Evolutionary conservation across 1,284 basidiomycete genomes (phyloP).

Genomic region (Ceratobasidium sp.): DNA sequence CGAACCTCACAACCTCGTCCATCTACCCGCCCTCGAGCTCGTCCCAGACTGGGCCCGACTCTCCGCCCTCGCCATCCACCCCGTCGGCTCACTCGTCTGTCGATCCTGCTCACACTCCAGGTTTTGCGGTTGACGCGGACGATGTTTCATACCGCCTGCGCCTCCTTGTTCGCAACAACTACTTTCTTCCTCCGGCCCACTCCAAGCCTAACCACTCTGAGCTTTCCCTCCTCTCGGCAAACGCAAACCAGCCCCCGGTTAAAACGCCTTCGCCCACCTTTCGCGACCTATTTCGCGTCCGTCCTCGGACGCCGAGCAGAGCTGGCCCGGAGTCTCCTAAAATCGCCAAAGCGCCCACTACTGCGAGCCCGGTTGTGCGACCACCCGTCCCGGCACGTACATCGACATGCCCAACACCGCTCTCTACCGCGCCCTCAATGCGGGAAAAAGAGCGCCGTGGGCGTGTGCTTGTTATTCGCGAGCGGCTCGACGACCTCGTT

Average conservation of each 20-base stretch:
- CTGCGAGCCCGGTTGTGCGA: conserved; percentile 49
- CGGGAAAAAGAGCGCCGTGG: conserved; percentile 51
- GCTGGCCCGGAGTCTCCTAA: conserved; percentile 52
- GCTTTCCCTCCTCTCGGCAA: conserved; percentile 42
- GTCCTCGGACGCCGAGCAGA: conserved; percentile 61
- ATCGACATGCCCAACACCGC: conserved; percentile 48
- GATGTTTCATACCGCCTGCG: conserved; percentile 81
- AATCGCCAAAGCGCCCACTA: conserved; percentile 31
- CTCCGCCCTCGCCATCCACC: conserved; percentile 57
- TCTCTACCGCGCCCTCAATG: conserved; percentile 44
- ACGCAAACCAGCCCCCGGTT: conserved; percentile 16
- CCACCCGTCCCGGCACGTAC: conserved; percentile 54
- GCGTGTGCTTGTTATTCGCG: conserved; percentile 78
- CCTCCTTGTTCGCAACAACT: conserved; percentile 79
- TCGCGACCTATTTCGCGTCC: conserved; percentile 47
- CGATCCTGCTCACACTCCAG: conserved; percentile 32
- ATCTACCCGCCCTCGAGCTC: conserved; percentile 72
- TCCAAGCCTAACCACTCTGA: conserved; percentile 61
- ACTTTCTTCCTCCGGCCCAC: conserved; percentile 82
- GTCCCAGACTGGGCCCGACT: conserved; percentile 63
- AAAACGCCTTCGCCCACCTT: conserved; percentile 44
- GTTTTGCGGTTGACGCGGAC: conserved; percentile 67
- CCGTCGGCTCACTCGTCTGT: conserved; percentile 46
- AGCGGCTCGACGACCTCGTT: conserved; percentile 72
- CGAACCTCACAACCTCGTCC: conserved; percentile 66